These are phyloP conservation scores for Agarophyton chilense DNA, from an alignment of 23 red algal genomes.

Conservation along the genomic window DNA sequence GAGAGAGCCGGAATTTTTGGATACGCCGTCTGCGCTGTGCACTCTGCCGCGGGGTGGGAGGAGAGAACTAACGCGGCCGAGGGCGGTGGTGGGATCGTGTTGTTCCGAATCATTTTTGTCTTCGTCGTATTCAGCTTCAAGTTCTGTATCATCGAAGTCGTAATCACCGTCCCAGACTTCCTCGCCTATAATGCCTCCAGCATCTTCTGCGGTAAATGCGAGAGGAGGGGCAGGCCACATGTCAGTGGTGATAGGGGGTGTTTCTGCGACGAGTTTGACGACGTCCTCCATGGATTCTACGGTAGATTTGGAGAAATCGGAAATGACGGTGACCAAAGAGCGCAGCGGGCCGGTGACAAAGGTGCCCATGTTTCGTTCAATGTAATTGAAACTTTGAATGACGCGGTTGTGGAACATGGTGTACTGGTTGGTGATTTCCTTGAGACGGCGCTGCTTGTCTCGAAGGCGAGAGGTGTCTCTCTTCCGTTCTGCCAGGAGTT, in stretches of 20 bases:
- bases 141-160: conserved; percentile 59
- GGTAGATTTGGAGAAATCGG: conserved; percentile 40
- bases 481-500: conserved; percentile 46
- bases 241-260: conserved; percentile 41
- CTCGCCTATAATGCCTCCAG: conserved; percentile 54
- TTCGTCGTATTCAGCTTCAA: conserved; percentile 32
- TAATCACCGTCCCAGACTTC: conserved; percentile 68
- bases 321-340: conserved; percentile 50
- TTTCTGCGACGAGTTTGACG: conserved; percentile 52
- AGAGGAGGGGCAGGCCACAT: conserved; percentile 43
- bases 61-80: conserved; percentile 7
- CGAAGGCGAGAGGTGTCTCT: conserved; percentile 66
- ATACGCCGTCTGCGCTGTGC: conserved; percentile 44
- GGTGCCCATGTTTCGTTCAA: conserved; percentile 65
- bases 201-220: background rate
- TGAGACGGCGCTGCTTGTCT: conserved; percentile 71
- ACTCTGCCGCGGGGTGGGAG: conserved; percentile 29
- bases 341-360: conserved; percentile 67
- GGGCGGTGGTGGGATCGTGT: background rate
- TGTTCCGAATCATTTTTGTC: conserved; percentile 33
- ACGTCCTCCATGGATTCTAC: conserved; percentile 54
- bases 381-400: conserved; percentile 71
- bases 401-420: conserved; percentile 69
- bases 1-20: conserved; percentile 7
- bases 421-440: conserved; percentile 65